Base-by-base conservation (phyloP, 75 land plant genomes). In the Azolla pinnata region DNA sequence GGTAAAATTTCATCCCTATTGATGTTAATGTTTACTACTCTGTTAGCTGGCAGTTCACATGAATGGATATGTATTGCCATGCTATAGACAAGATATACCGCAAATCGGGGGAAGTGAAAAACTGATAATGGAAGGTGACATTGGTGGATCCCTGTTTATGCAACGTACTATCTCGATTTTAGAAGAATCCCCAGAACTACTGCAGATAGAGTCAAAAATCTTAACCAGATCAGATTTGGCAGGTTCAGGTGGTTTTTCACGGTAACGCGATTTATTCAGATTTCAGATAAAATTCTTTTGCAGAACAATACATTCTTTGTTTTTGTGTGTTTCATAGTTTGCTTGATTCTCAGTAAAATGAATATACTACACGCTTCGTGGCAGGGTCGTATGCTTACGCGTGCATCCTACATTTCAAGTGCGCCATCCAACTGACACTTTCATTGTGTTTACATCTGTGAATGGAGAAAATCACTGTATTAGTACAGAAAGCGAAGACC, bases 201-300 rank as follows among this genome's bases (percentile, higher is more conserved):
- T 85, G 35, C 63, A 31, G 0, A 74, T 92, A 12, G 68, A 65
- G 24, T 92, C 97, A 30, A 56, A 62, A 46, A 79, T 92, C 60
- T 29, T 82, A 33, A 89, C 96, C 2, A 72, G 56, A n/a, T 78
- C 74, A 48, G 86, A 89, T 19, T 86, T 90, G 68, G 96, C 97
- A 47, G 97, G 97, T 56, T 87, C 97, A 63, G 97, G 95, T 49
- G 97, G 95, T n/a, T 92, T 73, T 59, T 92, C 97, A 63, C 85
- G 97, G 96, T 90, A 46, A n/a, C n/a, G n/a, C n/a, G n/a, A n/a
- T n/a, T n/a, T n/a, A n/a, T n/a, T n/a, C n/a, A n/a, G n/a, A n/a
- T n/a, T n/a, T n/a, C n/a, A n/a, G n/a, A n/a, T n/a, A n/a, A n/a
- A n/a, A n/a, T n/a, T n/a, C n/a, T n/a, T n/a, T n/a, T n/a, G n/a